phyloP scores from a whole-genome alignment of 345 rosid genomes.

The Hibiscus trionum region DNA sequence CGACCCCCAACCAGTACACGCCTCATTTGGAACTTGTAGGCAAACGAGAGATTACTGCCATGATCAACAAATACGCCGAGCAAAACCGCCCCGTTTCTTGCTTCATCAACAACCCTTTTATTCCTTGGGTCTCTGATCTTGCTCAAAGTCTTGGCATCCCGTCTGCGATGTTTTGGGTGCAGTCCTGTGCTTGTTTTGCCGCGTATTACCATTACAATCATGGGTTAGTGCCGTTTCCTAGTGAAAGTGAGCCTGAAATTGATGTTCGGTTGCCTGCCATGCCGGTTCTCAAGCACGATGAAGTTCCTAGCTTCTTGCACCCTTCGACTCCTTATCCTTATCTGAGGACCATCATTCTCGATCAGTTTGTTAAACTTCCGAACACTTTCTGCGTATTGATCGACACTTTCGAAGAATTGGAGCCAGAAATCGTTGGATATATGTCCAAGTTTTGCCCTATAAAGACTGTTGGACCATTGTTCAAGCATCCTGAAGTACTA shows the following conservation, averaged over 20 bases:
- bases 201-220: constrained; percentile 60
- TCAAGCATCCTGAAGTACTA: constrained; percentile 40
- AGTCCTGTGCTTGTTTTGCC: constrained; percentile 70
- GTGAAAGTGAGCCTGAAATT: constrained; percentile 34
- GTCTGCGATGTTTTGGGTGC: constrained; percentile 87
- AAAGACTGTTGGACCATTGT: constrained; percentile 50
- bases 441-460: constrained; percentile 48
- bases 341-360: constrained; percentile 44
- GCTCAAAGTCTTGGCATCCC: constrained; percentile 65
- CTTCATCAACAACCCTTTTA: constrained; percentile 75
- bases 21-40: constrained; percentile 50
- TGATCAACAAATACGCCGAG: constrained; percentile 40
- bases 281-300: constrained; percentile 65
- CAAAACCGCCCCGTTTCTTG: constrained; percentile 63
- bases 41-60: constrained; percentile 34
- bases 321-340: constrained; percentile 43
- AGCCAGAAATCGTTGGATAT: constrained; percentile 48
- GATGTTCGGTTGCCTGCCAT: constrained; percentile 65
- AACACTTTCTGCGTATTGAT: constrained; percentile 65
- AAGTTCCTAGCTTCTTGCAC: constrained; percentile 69
- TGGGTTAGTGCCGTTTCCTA: constrained; percentile 51
- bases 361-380: constrained; percentile 51
- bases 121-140: constrained; percentile 81
- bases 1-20: constrained; percentile 27
- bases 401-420: constrained; percentile 68